Conservation (phyloP, 2,329 filamentous ascomycete species). For the Aquanectria penicillioides region DNA sequence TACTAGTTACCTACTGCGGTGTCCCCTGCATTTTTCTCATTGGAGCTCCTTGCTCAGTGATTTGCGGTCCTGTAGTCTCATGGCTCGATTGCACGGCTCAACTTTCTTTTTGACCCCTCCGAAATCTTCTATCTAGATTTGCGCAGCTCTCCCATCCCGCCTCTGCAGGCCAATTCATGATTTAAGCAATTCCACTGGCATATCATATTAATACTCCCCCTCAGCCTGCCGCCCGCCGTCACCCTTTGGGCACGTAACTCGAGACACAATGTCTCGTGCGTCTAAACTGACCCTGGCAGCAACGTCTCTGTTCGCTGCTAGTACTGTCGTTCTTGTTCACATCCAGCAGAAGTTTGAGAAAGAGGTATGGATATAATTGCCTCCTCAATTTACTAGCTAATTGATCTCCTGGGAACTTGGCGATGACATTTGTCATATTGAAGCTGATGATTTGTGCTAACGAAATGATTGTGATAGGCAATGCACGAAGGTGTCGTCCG, state of each 20-base stretch:
- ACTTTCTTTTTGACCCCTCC: background rate
- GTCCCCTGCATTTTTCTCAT: no score
- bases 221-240: background rate
- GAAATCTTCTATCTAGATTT: no score
- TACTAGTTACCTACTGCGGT: no score
- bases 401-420: background rate
- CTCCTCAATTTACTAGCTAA: background rate
- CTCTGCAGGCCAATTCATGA: background rate
- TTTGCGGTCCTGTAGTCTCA: conserved; percentile 6
- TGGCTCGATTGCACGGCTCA: conserved; percentile 16
- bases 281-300: conserved; percentile 86
- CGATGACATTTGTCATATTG: background rate
- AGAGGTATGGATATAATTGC: conserved; percentile 68
- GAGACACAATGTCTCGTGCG: conserved; percentile 79
- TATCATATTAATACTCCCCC: background rate
- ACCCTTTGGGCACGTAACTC: background rate
- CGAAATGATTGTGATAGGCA: conserved; percentile 62
- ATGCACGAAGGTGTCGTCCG: conserved; percentile 97
- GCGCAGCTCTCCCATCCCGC: background rate
- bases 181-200: background rate
- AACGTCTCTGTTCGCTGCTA: conserved; percentile 79
- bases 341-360: conserved; percentile 87
- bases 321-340: conserved; percentile 87
- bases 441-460: conserved; percentile 18
- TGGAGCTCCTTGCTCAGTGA: no score